Conservation (phyloP, 257 asterid species). For the Misopates orontium region DNA sequence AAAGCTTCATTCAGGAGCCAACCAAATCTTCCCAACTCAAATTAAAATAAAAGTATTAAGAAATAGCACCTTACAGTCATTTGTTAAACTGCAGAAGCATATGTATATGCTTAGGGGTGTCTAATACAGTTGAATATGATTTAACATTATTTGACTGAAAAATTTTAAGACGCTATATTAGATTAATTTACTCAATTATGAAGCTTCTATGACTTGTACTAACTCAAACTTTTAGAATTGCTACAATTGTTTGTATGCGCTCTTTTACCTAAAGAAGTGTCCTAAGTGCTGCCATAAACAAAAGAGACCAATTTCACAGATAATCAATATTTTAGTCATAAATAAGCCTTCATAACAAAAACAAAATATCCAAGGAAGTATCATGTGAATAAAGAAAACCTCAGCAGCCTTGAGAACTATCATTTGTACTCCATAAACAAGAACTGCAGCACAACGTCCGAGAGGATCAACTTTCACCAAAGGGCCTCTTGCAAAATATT, state of each 20-base stretch:
- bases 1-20: background rate
- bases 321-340: background rate
- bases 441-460: slow-evolving; percentile 92
- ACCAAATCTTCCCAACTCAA: background rate
- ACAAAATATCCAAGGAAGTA: background rate
- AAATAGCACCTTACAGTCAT: slow-evolving; percentile 12
- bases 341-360: background rate
- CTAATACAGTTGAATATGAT: slow-evolving; percentile 8
- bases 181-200: background rate
- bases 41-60: background rate
- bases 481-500: slow-evolving; percentile 82
- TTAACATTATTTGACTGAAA: background rate
- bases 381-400: slow-evolving; percentile 41
- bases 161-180: slow-evolving; percentile 6
- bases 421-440: slow-evolving; percentile 86
- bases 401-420: slow-evolving; percentile 93
- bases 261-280: too few species aligned
- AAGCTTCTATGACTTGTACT: background rate
- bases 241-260: too few species aligned
- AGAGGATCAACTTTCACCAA: slow-evolving; percentile 85
- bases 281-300: too few species aligned
- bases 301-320: too few species aligned
- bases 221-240: background rate
- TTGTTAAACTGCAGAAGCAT: background rate
- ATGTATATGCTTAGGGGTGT: background rate